Percentiles rank a stretch among this genome's conserved stretches.
phyloP scores from a whole-genome alignment of 1,284 basidiomycete species.

The Trametes pubescens region DNA sequence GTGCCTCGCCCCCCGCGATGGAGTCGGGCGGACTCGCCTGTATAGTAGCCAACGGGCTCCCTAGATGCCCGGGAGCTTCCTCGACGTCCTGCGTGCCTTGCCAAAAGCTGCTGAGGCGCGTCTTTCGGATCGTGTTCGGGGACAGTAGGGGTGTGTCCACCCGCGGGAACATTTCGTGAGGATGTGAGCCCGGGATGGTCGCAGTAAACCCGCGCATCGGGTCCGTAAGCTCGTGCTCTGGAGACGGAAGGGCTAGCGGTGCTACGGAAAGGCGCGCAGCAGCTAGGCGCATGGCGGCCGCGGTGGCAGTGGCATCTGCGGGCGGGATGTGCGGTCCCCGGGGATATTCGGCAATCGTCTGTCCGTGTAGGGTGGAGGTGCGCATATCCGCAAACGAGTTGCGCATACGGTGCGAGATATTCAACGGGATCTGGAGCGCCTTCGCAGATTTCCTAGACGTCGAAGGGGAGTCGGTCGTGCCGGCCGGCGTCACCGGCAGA shows the following conservation, averaged over 20 bases:
- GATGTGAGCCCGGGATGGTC: conserved; percentile 71
- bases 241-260: conserved; percentile 84
- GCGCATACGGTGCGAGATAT: conserved; percentile 56
- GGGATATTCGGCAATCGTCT: conserved; percentile 38
- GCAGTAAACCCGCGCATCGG: conserved; percentile 79
- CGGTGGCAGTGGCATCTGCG: conserved; percentile 69
- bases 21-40: conserved; percentile 40
- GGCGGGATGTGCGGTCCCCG: conserved; percentile 45
- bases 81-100: conserved; percentile 64
- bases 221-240: conserved; percentile 87
- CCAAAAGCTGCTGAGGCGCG: conserved; percentile 74
- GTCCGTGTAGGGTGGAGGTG: conserved; percentile 34
- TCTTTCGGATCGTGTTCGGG: conserved; percentile 60
- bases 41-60: conserved; percentile 35
- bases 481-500: conserved; percentile 8
- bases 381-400: conserved; percentile 64
- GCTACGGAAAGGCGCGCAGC: conserved; percentile 76
- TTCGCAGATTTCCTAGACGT: conserved; percentile 23
- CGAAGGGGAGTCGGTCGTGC: conserved; percentile 12
- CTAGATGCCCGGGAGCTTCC: conserved; percentile 26
- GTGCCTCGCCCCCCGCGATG: conserved; percentile 3
- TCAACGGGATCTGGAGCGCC: conserved; percentile 36
- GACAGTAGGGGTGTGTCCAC: conserved; percentile 44
- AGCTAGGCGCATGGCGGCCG: conserved; percentile 87
- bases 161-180: conserved; percentile 38